Base-by-base conservation (phyloP, 2,329 filamentous ascomycete genomes). In the Rachicladosporium sp. region DNA sequence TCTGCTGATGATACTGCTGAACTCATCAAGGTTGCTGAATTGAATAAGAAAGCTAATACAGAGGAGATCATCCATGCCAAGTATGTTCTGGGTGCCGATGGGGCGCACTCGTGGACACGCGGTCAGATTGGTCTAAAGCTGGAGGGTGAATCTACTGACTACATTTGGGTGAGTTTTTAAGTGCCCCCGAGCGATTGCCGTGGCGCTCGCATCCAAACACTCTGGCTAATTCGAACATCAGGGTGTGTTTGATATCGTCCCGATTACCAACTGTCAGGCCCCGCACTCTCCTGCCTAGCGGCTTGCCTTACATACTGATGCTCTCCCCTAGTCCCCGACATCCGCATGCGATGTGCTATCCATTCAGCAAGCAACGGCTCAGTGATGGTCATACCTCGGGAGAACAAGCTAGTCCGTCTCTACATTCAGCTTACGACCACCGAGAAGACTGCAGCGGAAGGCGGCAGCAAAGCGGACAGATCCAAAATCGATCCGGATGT, bases 261-360 rank as follows among this genome's bases (percentile, higher is more conserved):
- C 49, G 4, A 44, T 51, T 31, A 57, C 52, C 4, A 45, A 55
- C 35, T 56, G 23, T 27, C 23, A 27, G 23, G 23, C 23, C 23
- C 23, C 23, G 23, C 8, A 27, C 4, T 27, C 23, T 27, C 23
- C 23, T 7, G 23, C 23, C 23, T 7, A 27, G 8, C 23, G 4
- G 6, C 23, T 27, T 27, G 23, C 23, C 8, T 27, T 7, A 27
- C 23, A 4, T 27, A 27, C 23, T 27, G 23, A 27, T 7, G 23
- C 23, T 27, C 23, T 27, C 23, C 3, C 23, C 6, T 27, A 27
- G 23, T 56, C 29, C 52, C 82, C 0, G 82, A 87, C 53, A 85
- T 87, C 53, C 80, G 83, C 68, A 80, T 81, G 70, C 80, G 82
- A 66, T 82, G 78, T 50, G 82, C 79, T 1, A 82, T 87, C 45